Evolutionary conservation across 345 rosid species (phyloP).

Genomic region (Kandelia obovata): DNA sequence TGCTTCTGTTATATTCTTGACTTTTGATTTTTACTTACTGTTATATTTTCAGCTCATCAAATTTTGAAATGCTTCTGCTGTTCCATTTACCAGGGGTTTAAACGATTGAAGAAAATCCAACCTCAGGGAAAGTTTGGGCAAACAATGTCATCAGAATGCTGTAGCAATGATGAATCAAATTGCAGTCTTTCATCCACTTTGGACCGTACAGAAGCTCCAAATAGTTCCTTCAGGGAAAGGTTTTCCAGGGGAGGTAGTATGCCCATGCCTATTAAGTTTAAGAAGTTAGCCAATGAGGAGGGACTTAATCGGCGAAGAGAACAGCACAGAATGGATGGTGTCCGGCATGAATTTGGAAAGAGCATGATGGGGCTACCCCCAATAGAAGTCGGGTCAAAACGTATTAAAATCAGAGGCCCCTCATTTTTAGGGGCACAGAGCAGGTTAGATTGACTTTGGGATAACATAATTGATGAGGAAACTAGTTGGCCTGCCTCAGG

Average conservation of each 20-base stretch:
- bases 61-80: not conserved
- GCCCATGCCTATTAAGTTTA: conserved; percentile 48
- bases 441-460: conserved; percentile 36
- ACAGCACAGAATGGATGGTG: conserved; percentile 29
- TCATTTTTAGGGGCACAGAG: conserved; percentile 29
- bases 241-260: conserved; percentile 31
- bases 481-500: conserved; percentile 27
- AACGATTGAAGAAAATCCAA: conserved; percentile 56
- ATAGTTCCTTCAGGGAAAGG: conserved; percentile 29
- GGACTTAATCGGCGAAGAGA: conserved; percentile 30
- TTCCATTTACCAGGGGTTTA: conserved; percentile 43
- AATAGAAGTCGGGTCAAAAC: conserved; percentile 54
- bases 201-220: conserved; percentile 30
- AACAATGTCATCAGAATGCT: conserved; percentile 21
- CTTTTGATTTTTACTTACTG: not conserved
- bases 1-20: not conserved
- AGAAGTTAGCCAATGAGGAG: conserved; percentile 37
- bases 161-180: conserved; percentile 34
- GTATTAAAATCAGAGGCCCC: conserved; percentile 59
- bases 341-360: conserved; percentile 35
- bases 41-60: not conserved
- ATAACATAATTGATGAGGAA: conserved; percentile 21
- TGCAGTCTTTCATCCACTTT: conserved; percentile 3
- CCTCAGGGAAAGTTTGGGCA: conserved; percentile 38
- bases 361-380: conserved; percentile 34